Evolutionary conservation across 345 rosid genomes (phyloP).

Genomic region (Fremontodendron californicum): DNA sequence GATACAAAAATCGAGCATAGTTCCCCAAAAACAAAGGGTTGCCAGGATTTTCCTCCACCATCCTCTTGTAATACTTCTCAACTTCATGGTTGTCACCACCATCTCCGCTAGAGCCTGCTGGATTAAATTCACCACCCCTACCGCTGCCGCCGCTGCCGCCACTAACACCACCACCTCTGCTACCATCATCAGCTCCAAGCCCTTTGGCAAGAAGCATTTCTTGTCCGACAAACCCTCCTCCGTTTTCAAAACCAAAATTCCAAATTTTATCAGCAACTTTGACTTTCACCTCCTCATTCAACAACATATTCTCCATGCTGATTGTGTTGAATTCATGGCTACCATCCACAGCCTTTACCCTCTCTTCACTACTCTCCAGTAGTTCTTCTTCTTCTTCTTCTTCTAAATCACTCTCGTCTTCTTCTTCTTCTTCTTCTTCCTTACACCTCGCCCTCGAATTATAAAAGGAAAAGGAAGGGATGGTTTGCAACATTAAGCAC

Average conservation of each 20-base stretch:
- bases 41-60: slow-evolving; percentile 55
- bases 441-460: slow-evolving; percentile 7
- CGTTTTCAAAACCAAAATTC: no score
- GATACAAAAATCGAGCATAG: slow-evolving; percentile 53
- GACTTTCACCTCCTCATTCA: slow-evolving; percentile 22
- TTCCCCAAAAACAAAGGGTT: slow-evolving; percentile 51
- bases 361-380: background rate
- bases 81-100: slow-evolving; percentile 30
- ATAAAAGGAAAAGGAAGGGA: slow-evolving; percentile 49
- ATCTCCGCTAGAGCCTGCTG: slow-evolving; percentile 26
- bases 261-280: background rate
- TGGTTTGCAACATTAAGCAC: slow-evolving; percentile 32
- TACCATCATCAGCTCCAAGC: slow-evolving; percentile 27
- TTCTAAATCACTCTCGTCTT: no score
- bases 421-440: slow-evolving; percentile 25
- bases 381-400: background rate
- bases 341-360: background rate
- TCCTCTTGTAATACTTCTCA: slow-evolving; percentile 50
- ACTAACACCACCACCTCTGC: background rate
- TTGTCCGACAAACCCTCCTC: slow-evolving; percentile 15
- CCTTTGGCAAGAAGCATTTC: slow-evolving; percentile 46
- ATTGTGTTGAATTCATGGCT: background rate
- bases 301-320: slow-evolving; percentile 10
- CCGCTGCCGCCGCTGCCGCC: slow-evolving; percentile 19
- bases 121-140: slow-evolving; percentile 24